These are phyloP conservation scores for Calocybe gangraenosa DNA, from an alignment of 768 basidiomycete species.

Conservation along the genomic window DNA sequence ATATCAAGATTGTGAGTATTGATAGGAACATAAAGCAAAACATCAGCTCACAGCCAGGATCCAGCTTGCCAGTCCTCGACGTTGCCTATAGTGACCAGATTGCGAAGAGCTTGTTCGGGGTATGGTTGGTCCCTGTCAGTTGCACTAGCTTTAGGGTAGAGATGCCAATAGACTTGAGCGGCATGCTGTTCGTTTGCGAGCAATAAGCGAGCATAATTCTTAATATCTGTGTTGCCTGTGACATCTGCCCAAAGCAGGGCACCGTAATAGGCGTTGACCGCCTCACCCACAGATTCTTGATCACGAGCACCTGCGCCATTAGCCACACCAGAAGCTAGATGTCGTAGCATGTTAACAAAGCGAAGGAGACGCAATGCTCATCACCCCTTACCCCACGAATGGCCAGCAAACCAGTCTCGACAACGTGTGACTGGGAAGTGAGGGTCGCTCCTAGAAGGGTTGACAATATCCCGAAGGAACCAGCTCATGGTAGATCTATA, in stretches of 20 bases:
- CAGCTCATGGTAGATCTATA: conserved; percentile 22
- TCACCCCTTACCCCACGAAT: conserved; percentile 28
- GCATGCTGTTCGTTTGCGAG: conserved; percentile 31
- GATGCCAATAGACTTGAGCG: conserved; percentile 31
- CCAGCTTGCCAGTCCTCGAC: conserved; percentile 31
- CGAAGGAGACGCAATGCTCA: background rate
- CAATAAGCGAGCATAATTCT: conserved; percentile 28
- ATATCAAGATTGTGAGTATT: background rate
- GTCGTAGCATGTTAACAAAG: too few relatives aligned
- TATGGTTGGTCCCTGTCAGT: conserved; percentile 31
- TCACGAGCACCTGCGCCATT: conserved; percentile 29
- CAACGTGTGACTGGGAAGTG: conserved; percentile 27
- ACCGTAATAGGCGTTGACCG: conserved; percentile 31
- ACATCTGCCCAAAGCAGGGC: conserved; percentile 28
- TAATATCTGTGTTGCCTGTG: conserved; percentile 25
- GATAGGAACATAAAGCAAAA: background rate
- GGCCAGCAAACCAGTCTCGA: conserved; percentile 33
- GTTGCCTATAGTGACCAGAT: conserved; percentile 31
- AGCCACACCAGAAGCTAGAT: conserved; percentile 29
- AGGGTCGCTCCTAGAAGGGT: conserved; percentile 27
- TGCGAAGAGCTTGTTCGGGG: conserved; percentile 25
- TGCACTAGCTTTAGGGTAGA: conserved; percentile 26
- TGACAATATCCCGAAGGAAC: conserved; percentile 29
- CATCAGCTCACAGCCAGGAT: conserved; percentile 33
- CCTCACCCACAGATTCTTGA: conserved; percentile 30